Base-by-base conservation (phyloP, 257 asterid species). In the Catharanthus roseus region DNA sequence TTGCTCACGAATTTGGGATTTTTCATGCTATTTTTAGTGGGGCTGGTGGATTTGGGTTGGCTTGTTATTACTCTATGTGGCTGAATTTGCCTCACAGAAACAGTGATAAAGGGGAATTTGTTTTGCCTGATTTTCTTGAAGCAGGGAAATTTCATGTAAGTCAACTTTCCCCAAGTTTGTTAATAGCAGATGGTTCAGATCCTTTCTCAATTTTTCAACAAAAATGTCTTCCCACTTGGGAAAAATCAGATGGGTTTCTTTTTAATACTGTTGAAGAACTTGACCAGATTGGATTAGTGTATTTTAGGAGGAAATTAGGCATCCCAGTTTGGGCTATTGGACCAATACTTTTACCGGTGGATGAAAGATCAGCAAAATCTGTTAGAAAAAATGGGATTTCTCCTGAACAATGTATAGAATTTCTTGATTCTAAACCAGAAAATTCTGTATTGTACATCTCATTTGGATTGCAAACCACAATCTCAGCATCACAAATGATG, bases 11-110 rank as follows among this genome's bases (percentile, higher is more conserved):
- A 36, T 74, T 86, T 51, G 86, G 78, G 12, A 56, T 86, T 36
- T 86, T 77, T n/a, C 88, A 83, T 65, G 78, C 88, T 5, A 71
- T 85, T 24, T 89, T 83, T 60, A 75, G 82, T 65, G 73, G 80
- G 13, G 65, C 83, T 8, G 85, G 96, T 1, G 93, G 88, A 55
- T 86, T 78, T 65, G 96, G 93, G 9, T 72, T 89, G 80, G 93
- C 93, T 0, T 86, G 92, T 71, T 83, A 78, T 74, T 78, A 80
- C 72, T 85, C 96, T 54, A 65, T 77, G 77, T 89, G 90, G 90
- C 38, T 89, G 24, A 78, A 77, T 66, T 75, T 89, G 33, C 96
- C 96, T 12, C 93, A 83, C 11, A 80, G 72, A 41, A 13, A 72
- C 10, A 36, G 55, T 5, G 82, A 75, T 3, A 65, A 62, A 21